Evolutionary conservation across 257 asterid species (phyloP).

Genomic region (Solanum appendiculatum): DNA sequence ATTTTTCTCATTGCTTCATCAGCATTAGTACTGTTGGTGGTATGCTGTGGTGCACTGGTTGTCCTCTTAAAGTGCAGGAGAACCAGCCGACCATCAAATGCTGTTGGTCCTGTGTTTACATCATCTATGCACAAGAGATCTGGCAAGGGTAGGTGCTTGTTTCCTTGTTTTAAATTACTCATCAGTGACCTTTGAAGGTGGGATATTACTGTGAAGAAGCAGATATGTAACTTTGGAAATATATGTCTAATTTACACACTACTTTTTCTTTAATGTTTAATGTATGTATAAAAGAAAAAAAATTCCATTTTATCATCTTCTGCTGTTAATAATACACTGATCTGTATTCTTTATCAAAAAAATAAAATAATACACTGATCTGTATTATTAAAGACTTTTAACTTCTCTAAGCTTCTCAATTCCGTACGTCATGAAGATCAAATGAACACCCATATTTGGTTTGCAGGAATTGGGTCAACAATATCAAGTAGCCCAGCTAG

Average conservation of each 20-base stretch:
- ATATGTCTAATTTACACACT: background rate
- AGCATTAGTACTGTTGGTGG: constrained; percentile 71
- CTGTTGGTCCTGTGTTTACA: constrained; percentile 70
- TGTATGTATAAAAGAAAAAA: background rate
- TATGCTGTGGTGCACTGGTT: constrained; percentile 59
- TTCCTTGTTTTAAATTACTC: background rate
- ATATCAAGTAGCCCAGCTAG: constrained; percentile 80
- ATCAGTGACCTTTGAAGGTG: background rate
- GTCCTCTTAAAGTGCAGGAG: constrained; percentile 69
- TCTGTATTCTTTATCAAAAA: too few relatives aligned
- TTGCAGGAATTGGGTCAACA: constrained; percentile 65
- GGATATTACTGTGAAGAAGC: background rate
- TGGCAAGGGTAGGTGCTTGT: constrained; percentile 28
- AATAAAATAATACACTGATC: background rate
- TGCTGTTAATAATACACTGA: background rate
- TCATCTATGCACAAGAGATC: constrained; percentile 69
- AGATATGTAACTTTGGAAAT: background rate
- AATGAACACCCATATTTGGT: background rate
- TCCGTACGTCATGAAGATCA: background rate
- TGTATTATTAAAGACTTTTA: background rate
- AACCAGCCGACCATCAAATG: constrained; percentile 52
- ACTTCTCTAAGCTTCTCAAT: background rate
- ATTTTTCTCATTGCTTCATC: constrained; percentile 72
- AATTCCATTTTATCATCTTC: background rate
- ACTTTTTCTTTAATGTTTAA: background rate